Evolutionary conservation across 129 eudicot genomes (phyloP), one percentile per base, ranked within the genome.

Genomic region (Flaveria ramosissima): DNA sequence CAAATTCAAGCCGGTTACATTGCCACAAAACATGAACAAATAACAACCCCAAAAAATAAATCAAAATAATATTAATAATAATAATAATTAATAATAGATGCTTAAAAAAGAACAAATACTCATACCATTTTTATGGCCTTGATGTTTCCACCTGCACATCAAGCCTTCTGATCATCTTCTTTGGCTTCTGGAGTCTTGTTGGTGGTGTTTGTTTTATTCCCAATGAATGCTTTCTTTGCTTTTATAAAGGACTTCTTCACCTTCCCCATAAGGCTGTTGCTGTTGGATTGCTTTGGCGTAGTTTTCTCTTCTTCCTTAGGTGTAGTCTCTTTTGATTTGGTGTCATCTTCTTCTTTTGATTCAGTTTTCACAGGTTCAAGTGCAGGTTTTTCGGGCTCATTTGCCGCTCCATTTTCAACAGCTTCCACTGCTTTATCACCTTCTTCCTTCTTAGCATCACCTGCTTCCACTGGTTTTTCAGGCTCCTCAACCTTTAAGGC

Each of bases 241-340:
- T 92, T 95, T 41, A 91, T 96, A 48, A 95, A 86, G 3, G 99
- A 92, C 52, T 85, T 84, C 86, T 95, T 95, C 88, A 95, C 86
- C 75, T 91, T 95, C 23, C 92, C 86, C 57, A 95, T 72, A 20
- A 95, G 65, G 80, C 76, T 80, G 21, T 80, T 85, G 80, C 76
- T 80, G 21, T 80, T 85, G 1, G 99, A 88, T 51, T 81, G 88
- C 78, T 93, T 92, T 68, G 70, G 83, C 27, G 85, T 74, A 9
- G 88, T 80, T 78, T 90, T 88, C 52, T 72, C 94, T 68, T 88
- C 92, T 75, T 86, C 90, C 68, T 80, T 80, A 4, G 89, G 78
- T 41, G 68, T 79, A 23, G 59, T 42, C 19, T 77, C 88, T 4
- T 70, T 53, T 21, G 78, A 77, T 77, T 83, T 71, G 8, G 80